Conservation (phyloP, 108 stramenopile species). For the Pseudonitzschia pungens region DNA sequence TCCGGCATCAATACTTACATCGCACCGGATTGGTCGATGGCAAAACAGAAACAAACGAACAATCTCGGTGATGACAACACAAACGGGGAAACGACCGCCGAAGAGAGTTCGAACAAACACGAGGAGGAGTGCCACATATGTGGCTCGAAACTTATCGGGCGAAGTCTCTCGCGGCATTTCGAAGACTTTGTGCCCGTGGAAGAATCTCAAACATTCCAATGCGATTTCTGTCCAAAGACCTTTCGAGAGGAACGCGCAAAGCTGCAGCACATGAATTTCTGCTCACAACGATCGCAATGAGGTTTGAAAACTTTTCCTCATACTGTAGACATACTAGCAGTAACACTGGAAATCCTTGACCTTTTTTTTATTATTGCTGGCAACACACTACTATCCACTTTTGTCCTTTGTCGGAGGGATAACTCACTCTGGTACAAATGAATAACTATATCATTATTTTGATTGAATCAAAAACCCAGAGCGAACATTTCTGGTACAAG, state of each 20-base stretch:
- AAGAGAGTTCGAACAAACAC: background rate
- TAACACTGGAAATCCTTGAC: too few relatives aligned
- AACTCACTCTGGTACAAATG: too few relatives aligned
- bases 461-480: too few relatives aligned
- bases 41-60: slow-evolving; percentile 1
- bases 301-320: too few relatives aligned
- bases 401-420: too few relatives aligned
- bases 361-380: too few relatives aligned
- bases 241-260: slow-evolving; percentile 55
- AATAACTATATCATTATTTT: too few relatives aligned
- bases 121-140: slow-evolving; percentile 20
- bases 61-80: background rate
- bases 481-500: too few relatives aligned
- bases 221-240: slow-evolving; percentile 44
- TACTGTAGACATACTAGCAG: too few relatives aligned
- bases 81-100: background rate
- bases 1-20: slow-evolving; percentile 57
- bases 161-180: slow-evolving; percentile 24
- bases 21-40: slow-evolving; percentile 64
- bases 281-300: slow-evolving; percentile 23
- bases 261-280: slow-evolving; percentile 73
- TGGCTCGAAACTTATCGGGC: background rate
- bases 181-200: slow-evolving; percentile 12
- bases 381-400: too few relatives aligned
- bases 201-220: slow-evolving; percentile 22